phyloP scores from a whole-genome alignment of 768 basidiomycete species.

The Pisolithus marmoratus region DNA sequence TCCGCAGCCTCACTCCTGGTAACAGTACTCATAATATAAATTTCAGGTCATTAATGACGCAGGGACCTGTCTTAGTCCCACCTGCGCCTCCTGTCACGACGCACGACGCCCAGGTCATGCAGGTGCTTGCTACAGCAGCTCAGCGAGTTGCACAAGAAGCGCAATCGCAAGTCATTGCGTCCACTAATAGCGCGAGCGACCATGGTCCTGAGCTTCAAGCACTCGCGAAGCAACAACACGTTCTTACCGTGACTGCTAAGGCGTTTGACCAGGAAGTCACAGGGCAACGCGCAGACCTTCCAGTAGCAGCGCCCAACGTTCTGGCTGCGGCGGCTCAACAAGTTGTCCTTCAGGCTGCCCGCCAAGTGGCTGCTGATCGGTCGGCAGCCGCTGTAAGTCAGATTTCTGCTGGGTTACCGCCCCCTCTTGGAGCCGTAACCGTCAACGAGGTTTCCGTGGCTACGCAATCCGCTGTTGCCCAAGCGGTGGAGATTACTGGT shows the following conservation, averaged over 20 bases:
- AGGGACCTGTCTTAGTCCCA: conserved; percentile 23
- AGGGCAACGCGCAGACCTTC: conserved; percentile 43
- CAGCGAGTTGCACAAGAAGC: conserved; percentile 73
- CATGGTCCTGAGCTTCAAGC: conserved; percentile 50
- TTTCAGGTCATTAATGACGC: conserved; percentile 27
- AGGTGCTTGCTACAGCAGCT: conserved; percentile 70
- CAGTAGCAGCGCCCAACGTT: conserved; percentile 43
- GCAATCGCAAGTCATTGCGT: conserved; percentile 59
- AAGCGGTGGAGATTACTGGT: conserved; percentile 74
- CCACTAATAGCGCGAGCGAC: conserved; percentile 40
- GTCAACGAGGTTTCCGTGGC: conserved; percentile 54
- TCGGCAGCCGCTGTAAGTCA: conserved; percentile 38
- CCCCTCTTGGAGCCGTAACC: conserved; percentile 35
- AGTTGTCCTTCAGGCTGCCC: conserved; percentile 73
- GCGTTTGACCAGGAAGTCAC: conserved; percentile 69
- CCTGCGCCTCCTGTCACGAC: conserved; percentile 29
- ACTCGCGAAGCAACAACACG: conserved; percentile 77
- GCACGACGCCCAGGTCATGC: conserved; percentile 67
- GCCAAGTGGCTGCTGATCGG: conserved; percentile 49
- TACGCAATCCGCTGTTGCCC: conserved; percentile 75
- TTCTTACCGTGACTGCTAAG: conserved; percentile 64
- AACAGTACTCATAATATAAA: conserved; percentile 4
- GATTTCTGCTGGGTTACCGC: conserved; percentile 35
- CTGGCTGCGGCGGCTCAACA: conserved; percentile 76
- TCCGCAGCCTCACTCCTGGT: background rate